A percentile compares a stretch with the other conserved stretches of the same genome.
Conservation (phyloP, 106 monocot genomes). For the Allium sativum region DNA sequence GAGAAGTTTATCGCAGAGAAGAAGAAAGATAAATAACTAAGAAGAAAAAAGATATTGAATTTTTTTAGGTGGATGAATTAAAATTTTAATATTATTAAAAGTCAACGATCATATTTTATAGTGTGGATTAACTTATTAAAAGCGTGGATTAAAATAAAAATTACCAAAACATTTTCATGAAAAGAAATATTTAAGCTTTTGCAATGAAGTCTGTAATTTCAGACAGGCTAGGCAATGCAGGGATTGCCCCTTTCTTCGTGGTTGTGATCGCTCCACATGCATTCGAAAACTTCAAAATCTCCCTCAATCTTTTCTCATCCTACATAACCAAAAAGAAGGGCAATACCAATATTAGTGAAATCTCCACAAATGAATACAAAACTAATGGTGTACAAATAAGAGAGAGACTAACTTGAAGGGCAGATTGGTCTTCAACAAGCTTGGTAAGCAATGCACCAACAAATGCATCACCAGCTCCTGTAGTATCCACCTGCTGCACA, state of each 20-base stretch:
- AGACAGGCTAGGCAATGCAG: conserved; percentile 51
- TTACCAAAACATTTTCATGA: too few relatives aligned
- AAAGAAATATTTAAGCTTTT: too few relatives aligned
- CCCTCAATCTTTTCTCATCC: conserved; percentile 73
- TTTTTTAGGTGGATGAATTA: too few relatives aligned
- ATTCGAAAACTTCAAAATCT: conserved; percentile 55
- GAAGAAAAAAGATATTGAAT: too few relatives aligned
- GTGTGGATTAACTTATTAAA: too few relatives aligned
- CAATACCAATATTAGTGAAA: background rate
- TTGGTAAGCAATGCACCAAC: conserved; percentile 55
- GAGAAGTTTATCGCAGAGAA: too few relatives aligned
- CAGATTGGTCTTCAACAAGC: conserved; percentile 51
- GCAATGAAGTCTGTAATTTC: conserved; percentile 39
- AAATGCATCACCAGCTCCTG: conserved; percentile 96
- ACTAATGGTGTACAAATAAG: background rate
- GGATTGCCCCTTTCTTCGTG: conserved; percentile 93
- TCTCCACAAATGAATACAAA: background rate
- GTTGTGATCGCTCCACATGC: conserved; percentile 79
- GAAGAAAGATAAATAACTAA: too few relatives aligned
- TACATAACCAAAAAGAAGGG: conserved; percentile 4
- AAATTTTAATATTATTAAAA: too few relatives aligned
- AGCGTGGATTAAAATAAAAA: too few relatives aligned
- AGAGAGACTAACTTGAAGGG: conserved; percentile 39
- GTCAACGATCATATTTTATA: too few relatives aligned
- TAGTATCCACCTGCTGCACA: conserved; percentile 74